A percentile compares a stretch with the other conserved stretches of the same genome.
Conservation (phyloP, 805 yeast species). For the Wickerhamiella hasegawae region DNA sequence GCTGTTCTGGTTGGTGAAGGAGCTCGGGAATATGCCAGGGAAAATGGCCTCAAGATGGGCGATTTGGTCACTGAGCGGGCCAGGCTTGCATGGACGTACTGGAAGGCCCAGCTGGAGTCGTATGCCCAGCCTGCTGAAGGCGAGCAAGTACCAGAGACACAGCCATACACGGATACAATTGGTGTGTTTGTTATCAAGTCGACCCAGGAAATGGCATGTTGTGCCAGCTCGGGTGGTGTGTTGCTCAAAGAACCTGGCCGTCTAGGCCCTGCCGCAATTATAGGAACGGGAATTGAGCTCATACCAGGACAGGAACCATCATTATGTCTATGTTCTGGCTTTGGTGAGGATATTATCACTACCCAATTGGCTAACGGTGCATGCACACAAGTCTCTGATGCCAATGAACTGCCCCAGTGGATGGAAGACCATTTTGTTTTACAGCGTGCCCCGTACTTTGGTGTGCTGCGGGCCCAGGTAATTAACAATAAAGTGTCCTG, state of each 20-base stretch:
- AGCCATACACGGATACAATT: slow-evolving; percentile 22
- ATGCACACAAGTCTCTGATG: neutral
- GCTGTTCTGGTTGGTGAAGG: slow-evolving; percentile 22
- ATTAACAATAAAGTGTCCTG: neutral
- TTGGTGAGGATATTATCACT: slow-evolving; percentile 26
- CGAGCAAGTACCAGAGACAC: neutral
- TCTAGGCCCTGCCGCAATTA: slow-evolving; percentile 27
- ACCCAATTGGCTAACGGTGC: slow-evolving; percentile 16
- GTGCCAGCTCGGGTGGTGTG: slow-evolving; percentile 27
- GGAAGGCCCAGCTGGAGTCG: slow-evolving; percentile 9
- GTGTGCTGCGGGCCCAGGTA: slow-evolving; percentile 6
- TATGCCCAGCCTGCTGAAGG: neutral
- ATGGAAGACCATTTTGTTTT: slow-evolving; percentile 1
- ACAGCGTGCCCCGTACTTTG: slow-evolving; percentile 6
- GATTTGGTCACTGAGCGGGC: slow-evolving; percentile 11
- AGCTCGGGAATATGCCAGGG: slow-evolving; percentile 18
- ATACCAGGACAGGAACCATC: slow-evolving; percentile 6
- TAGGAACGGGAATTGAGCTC: slow-evolving; percentile 24
- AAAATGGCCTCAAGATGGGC: slow-evolving; percentile 6
- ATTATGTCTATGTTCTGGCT: slow-evolving; percentile 20
- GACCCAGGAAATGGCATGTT: slow-evolving; percentile 16
- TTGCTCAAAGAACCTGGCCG: slow-evolving; percentile 24
- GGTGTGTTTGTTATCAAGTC: slow-evolving; percentile 24
- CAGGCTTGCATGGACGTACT: slow-evolving; percentile 6
- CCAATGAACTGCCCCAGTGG: slow-evolving; percentile 1